A percentile compares a stretch with the other conserved stretches of the same genome.
Evolutionary conservation across 2,329 filamentous ascomycete species (phyloP).

Genomic region (Trichoderma atroviride): DNA sequence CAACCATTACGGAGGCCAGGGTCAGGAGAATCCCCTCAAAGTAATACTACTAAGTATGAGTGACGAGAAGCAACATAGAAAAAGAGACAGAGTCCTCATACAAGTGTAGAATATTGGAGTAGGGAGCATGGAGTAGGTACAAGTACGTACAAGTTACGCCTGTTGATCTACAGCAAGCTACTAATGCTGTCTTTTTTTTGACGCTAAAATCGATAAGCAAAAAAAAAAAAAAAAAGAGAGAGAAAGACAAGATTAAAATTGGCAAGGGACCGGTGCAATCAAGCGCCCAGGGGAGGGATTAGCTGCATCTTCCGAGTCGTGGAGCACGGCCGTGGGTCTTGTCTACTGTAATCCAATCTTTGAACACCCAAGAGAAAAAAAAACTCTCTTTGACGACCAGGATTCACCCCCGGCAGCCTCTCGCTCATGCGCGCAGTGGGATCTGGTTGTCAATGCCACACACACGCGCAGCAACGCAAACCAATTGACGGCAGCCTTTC

Average conservation of each 20-base stretch:
- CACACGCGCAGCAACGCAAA: neutral
- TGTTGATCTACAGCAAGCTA: conserved; percentile 1
- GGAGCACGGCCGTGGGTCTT: conserved; percentile 21
- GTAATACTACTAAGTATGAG: too few relatives aligned
- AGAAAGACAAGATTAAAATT: conserved; percentile 22
- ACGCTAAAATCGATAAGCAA: neutral
- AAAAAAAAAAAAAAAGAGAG: conserved; percentile 9
- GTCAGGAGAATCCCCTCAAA: neutral
- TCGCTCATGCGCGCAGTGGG: conserved; percentile 1
- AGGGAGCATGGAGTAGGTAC: neutral
- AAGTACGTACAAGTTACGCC: neutral
- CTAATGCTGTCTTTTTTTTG: conserved; percentile 13
- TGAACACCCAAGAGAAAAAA: neutral
- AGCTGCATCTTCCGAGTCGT: conserved; percentile 20
- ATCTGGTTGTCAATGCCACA: conserved; percentile 15
- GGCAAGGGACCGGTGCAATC: conserved; percentile 18
- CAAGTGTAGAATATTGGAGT: too few relatives aligned
- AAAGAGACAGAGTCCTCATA: neutral
- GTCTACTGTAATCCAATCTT: conserved; percentile 11
- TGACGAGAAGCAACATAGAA: neutral
- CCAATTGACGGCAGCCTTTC: neutral
- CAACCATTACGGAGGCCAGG: neutral
- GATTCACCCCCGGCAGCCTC: neutral
- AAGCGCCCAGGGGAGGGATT: conserved; percentile 18
- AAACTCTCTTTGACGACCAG: neutral